Evolutionary conservation across 441 rosid species (phyloP).

Genomic region (Populus hybrid): DNA sequence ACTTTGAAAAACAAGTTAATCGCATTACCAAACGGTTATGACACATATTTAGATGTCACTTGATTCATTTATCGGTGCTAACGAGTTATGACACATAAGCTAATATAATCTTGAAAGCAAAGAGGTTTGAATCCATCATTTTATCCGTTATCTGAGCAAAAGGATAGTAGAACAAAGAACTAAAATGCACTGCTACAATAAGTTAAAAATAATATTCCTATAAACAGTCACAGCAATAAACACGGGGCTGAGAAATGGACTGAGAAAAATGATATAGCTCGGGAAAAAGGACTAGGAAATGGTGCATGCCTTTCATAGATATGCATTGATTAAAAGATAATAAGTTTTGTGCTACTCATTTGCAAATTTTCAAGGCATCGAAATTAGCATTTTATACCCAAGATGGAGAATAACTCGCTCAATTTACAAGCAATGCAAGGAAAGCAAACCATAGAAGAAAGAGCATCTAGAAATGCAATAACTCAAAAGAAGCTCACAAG

Average conservation of each 20-base stretch:
- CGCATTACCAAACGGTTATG: no score
- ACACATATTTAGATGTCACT: background rate
- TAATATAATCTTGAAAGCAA: background rate
- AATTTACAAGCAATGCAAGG: background rate
- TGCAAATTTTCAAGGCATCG: conserved; percentile 9
- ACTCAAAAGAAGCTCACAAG: conserved; percentile 16
- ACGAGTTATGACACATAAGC: background rate
- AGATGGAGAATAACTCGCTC: conserved; percentile 5
- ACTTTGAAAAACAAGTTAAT: no score
- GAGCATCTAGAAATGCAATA: conserved; percentile 7
- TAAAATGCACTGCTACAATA: background rate
- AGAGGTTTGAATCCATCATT: background rate
- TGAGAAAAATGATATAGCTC: no score
- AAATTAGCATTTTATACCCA: conserved; percentile 3
- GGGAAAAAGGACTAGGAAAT: background rate
- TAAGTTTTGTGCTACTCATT: background rate
- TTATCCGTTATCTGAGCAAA: background rate
- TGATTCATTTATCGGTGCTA: background rate
- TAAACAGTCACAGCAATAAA: no score
- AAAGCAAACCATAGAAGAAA: conserved; percentile 17
- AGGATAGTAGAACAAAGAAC: background rate
- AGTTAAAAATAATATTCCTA: no score
- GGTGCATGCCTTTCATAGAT: background rate
- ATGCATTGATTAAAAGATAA: background rate
- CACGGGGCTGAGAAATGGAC: no score